phyloP scores from a whole-genome alignment of 192 early-diverging fungal species.

The Backusella tuberculispora region DNA sequence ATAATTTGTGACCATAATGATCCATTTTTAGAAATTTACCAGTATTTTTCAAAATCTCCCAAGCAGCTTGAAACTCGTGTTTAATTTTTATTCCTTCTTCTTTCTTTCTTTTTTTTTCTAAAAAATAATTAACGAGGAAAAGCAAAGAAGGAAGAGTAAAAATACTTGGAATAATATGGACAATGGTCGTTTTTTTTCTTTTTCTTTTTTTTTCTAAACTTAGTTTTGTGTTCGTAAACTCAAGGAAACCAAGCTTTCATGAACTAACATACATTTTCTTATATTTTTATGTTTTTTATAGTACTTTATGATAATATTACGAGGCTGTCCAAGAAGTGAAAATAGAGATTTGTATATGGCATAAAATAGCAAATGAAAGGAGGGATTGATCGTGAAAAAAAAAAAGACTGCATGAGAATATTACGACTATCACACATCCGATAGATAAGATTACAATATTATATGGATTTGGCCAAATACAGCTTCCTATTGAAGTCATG shows the following conservation, averaged over 20 bases:
- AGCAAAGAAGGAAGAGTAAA: not conserved
- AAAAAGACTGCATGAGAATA: too few relatives aligned
- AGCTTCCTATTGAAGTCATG: not conserved
- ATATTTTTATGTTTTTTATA: not conserved
- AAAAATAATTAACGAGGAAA: not conserved
- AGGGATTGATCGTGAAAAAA: too few relatives aligned
- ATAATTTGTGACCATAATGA: not conserved
- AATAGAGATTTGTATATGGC: too few relatives aligned
- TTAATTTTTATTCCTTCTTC: not conserved
- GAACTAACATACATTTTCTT: not conserved
- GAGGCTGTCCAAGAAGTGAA: too few relatives aligned
- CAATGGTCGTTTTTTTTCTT: not conserved
- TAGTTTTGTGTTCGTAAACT: not conserved
- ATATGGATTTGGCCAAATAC: too few relatives aligned
- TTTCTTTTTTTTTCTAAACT: not conserved
- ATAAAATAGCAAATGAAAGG: too few relatives aligned
- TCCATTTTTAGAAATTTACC: constrained; percentile 4
- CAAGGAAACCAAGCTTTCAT: not conserved
- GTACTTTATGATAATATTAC: not conserved
- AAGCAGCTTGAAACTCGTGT: not conserved
- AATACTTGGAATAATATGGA: not conserved
- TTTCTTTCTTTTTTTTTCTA: not conserved
- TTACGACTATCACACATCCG: too few relatives aligned
- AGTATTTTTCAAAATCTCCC: constrained; percentile 5
- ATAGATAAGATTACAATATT: too few relatives aligned